Base-by-base conservation (phyloP, 2,329 filamentous ascomycete genomes). In the Chaetomium strumarium region DNA sequence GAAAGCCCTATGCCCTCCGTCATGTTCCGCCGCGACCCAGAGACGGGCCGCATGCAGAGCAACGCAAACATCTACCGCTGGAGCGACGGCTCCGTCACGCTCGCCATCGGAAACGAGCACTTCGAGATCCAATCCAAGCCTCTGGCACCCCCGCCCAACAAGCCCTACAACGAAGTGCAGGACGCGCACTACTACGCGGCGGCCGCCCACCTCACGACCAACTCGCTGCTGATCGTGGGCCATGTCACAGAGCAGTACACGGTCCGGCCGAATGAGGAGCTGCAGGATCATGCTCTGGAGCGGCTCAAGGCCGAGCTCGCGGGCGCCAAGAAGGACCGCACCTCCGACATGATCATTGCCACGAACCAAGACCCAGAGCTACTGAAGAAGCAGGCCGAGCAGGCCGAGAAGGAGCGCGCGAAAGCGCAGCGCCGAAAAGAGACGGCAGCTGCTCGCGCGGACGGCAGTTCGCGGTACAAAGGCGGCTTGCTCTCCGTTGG, bases 131-230 rank as follows among this genome's bases (percentile, higher is more conserved):
- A 83, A 57, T 83, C 80, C 61, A 90, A 88, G 68, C 70, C 76
- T 20, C 79, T 90, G 44, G 86, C 85, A 2, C 85, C 86, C 2
- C 72, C 76, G 1, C 71, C 70, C 12, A 71, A 75, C 62, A 79
- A 83, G 62, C 74, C 78, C 2, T 86, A 87, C 71, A 74, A 83
- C 55, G 79, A 84, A 61, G 74, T 81, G 29, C 79, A 85, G 56
- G 88, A 92, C 61, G 81, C 84, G 7, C 86, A 88, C 67, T 87
- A 85, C 61, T 92, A 91, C 63, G 80, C 88, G 8, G 84, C 84
- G 2, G 83, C 85, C 1, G 86, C 87, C 1, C 82, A 88, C 60
- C 74, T 87, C 53, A 76, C 78, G 29, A 84, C 83, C 41, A 83
- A 84, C 55, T 72, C 88, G 20, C 75, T 91, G 55, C 78, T 88